Evolutionary conservation across 441 rosid species (phyloP).

Genomic region (Raphanus hybrid): DNA sequence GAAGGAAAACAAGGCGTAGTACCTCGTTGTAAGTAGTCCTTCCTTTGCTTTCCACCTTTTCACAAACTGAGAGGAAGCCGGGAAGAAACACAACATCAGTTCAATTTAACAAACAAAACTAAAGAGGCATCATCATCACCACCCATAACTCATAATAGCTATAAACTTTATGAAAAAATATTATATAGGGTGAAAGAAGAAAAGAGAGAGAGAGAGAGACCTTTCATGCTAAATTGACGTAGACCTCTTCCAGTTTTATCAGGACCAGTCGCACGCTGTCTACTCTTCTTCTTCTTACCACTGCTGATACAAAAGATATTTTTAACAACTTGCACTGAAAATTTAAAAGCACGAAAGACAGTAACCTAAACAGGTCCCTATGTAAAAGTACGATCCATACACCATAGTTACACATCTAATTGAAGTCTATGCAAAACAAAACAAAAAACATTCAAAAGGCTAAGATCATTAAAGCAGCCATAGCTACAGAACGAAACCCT

Average conservation of each 20-base stretch:
- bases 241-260: conserved; percentile 97
- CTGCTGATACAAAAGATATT: conserved; percentile 39
- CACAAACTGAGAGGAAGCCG: conserved; percentile 71
- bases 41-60: conserved; percentile 99
- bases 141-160: conserved; percentile 15
- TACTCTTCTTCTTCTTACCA: conserved; percentile 88
- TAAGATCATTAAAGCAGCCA: conserved; percentile 1
- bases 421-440: background rate
- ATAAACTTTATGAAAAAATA: background rate
- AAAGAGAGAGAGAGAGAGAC: too few relatives aligned
- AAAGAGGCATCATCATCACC: background rate
- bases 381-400: conserved; percentile 12
- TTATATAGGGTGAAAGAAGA: too few relatives aligned
- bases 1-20: conserved; percentile 46
- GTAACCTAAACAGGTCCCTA: conserved; percentile 9
- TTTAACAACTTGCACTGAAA: background rate
- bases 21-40: conserved; percentile 99
- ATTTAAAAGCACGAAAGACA: background rate
- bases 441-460: too few relatives aligned
- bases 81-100: conserved; percentile 28
- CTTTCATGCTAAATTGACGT: conserved; percentile 98
- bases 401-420: background rate
- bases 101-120: background rate
- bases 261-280: conserved; percentile 80
- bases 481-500: conserved; percentile 22